Evolutionary conservation across 805 yeast species (phyloP).

Genomic region (Wickerhamiella dianesei): DNA sequence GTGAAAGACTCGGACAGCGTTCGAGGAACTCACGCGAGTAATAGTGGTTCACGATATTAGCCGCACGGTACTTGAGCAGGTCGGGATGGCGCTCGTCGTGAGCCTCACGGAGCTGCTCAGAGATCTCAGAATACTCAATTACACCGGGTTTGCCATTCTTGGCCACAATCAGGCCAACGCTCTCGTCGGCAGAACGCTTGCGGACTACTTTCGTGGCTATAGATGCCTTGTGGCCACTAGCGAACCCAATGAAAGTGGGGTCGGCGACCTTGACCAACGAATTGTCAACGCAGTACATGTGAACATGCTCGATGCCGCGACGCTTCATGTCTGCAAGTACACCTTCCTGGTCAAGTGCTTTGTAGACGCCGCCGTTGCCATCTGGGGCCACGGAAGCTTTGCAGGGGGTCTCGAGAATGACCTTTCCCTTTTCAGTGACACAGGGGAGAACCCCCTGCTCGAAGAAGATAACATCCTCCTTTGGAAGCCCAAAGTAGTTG

Average conservation of each 20-base stretch:
- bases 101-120: constrained; percentile 55
- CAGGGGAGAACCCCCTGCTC: constrained; percentile 96
- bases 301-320: constrained; percentile 74
- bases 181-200: constrained; percentile 73
- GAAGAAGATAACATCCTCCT: constrained; percentile 57
- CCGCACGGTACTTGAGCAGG: constrained; percentile 70
- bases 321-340: constrained; percentile 52
- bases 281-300: constrained; percentile 96
- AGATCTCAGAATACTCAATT: constrained; percentile 87
- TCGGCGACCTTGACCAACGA: constrained; percentile 85
- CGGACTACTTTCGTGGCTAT: constrained; percentile 92
- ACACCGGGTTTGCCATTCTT: constrained; percentile 60
- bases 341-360: constrained; percentile 54
- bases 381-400: constrained; percentile 79
- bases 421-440: constrained; percentile 56
- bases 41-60: constrained; percentile 94
- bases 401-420: constrained; percentile 45
- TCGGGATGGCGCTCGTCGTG: constrained; percentile 38
- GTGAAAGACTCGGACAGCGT: constrained; percentile 42
- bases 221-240: constrained; percentile 50
- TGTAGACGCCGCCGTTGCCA: constrained; percentile 95
- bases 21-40: constrained; percentile 67
- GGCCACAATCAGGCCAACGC: constrained; percentile 79
- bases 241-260: constrained; percentile 78
- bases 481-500: constrained; percentile 55